Evolutionary conservation across 1,139 yeast species (phyloP), one percentile per base, ranked within the genome.

Genomic region (Suhomyces bribrorum): DNA sequence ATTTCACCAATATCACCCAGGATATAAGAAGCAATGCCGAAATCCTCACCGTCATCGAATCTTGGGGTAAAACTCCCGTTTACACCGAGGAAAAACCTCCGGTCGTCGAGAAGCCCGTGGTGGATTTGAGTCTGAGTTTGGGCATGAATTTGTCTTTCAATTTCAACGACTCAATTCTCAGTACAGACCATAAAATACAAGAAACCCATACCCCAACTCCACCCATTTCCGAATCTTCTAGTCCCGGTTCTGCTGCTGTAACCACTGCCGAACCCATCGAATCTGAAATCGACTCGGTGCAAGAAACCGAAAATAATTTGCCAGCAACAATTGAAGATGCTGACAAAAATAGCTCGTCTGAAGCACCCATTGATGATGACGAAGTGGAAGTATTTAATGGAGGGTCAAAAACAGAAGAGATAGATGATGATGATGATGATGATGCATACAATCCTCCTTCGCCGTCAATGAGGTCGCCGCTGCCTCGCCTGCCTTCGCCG

Each of bases 41-140:
- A 4, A 36, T 57, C n/a, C 22, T 41, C 14, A 30, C 33, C 0
- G 12, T 51, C 3, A 28, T 60, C 5, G 32, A 45, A 9, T 29
- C 36, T 5, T 60, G 61, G 59, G 64, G 64, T 2, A 56, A 55
- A 32, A 37, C 16, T 20, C 41, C 44, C 7, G 39, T 31, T 5
- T 32, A 36, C 14, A 44, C 35, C 14, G 23, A 7, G 12, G 34
- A 25, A 18, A 28, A 22, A 5, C 32, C 20, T 8, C 34, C 14
- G 24, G 28, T 3, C 12, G 17, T 29, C 28, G 32, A 34, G 31
- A 24, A 26, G 11, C n/a, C 34, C 15, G 17, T 30, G 7, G 13
- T n/a, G 2, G 14, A 26, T n/a, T 8, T 29, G 6, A 29, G 33
- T 14, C 25, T 18, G 18, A 34, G 28, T 17, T 32, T 34, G 16